Evolutionary conservation across 2,329 filamentous ascomycete genomes (phyloP), one percentile per base, ranked within the genome.

Genomic region (Fusarium buharicum): DNA sequence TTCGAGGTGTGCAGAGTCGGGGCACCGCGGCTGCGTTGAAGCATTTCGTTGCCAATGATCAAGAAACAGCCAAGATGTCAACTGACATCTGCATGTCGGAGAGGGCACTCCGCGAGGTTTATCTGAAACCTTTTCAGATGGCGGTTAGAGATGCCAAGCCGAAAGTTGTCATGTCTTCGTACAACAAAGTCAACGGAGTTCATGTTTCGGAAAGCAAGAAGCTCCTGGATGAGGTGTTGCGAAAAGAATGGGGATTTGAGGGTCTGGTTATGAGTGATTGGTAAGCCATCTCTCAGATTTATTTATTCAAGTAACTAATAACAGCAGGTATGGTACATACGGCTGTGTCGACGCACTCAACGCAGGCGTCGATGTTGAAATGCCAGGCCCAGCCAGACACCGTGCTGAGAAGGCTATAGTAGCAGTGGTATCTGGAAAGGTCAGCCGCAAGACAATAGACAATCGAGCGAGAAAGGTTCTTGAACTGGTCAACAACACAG

Each of bases 101-200:
- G 54, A 77, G 86, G 44, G 83, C 86, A 1, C 70, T 88, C 51
- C 78, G 86, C 16, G 87, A 90, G 68, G 84, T 89, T 14, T 89
- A 89, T 62, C 77, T 89, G 4, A 78, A 84, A 70, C 86, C 87
- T 0, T 89, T 90, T 59, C 84, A 88, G 70, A 80, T 88, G 55
- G 84, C 84, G 0, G 77, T 88, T 54, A 77, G 82, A 16, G 81
- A 86, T 22, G 81, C 81, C 9, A 81, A 82, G 24, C 81, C 83
- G 3, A 81, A 81, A 66, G 81, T 82, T 52, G 72, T 85, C 11
- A 87, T 87, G 85, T 84, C 82, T 8, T 79, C 84, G 4, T 87
- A 87, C 67, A 86, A 86, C 61, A 79, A 82, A 64, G 58, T 66
- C 1, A 66, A 66, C 5, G 63, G 63, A 2, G 27, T 40, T 3